Evolutionary conservation across 1,284 basidiomycete genomes (phyloP).

Genomic region (Marasmius tenuissimus): DNA sequence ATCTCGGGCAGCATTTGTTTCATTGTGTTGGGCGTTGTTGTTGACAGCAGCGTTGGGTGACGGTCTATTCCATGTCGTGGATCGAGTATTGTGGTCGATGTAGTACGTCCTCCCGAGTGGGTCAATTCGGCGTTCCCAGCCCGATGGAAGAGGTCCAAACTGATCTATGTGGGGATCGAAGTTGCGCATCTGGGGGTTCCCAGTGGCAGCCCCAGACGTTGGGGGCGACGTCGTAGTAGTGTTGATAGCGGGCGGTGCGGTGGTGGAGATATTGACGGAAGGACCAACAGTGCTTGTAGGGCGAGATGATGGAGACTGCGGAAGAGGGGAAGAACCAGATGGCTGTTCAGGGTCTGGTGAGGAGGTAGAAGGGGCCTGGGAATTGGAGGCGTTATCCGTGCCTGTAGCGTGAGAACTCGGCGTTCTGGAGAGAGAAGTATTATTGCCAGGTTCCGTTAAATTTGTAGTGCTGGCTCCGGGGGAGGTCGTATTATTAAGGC

Average conservation of each 20-base stretch:
- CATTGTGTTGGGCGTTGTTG: conserved; percentile 51
- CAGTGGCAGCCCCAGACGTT: conserved; percentile 20
- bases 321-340: conserved; percentile 17
- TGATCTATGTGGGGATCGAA: conserved; percentile 88
- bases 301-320: conserved; percentile 27
- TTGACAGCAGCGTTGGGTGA: conserved; percentile 57
- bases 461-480: conserved; percentile 53
- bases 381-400: conserved; percentile 34
- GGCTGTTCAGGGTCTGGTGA: conserved; percentile 36
- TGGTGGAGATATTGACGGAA: conserved; percentile 24
- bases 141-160: conserved; percentile 76
- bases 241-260: conserved; percentile 26
- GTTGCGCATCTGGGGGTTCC: conserved; percentile 58
- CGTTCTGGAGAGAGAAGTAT: conserved; percentile 47
- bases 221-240: conserved; percentile 28
- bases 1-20: conserved; percentile 72
- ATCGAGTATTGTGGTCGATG: conserved; percentile 90
- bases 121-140: conserved; percentile 93
- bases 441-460: conserved; percentile 33
- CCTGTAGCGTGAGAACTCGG: conserved; percentile 54
- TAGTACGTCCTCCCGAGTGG: conserved; percentile 91
- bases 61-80: conserved; percentile 89
- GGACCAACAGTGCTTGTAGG: conserved; percentile 31
- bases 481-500: conserved; percentile 45
- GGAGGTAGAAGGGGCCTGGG: conserved; percentile 32